These are phyloP conservation scores for Bathelium albidoporum DNA, from an alignment of 495 filamentous ascomycete species.

Conservation along the genomic window DNA sequence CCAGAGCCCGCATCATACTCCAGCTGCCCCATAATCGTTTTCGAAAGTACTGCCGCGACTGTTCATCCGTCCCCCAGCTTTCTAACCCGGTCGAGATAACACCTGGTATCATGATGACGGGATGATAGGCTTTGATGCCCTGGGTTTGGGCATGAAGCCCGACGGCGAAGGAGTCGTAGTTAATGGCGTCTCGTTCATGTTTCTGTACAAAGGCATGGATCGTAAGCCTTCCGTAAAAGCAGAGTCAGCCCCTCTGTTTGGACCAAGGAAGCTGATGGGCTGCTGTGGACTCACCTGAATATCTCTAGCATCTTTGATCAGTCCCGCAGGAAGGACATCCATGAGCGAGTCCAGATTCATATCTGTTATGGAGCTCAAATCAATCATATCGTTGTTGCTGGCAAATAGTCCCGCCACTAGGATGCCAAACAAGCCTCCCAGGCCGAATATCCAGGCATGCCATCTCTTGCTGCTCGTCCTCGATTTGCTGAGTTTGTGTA, in stretches of 20 bases:
- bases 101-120: slow-evolving; percentile 92
- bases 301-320: slow-evolving; percentile 73
- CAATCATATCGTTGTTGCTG: slow-evolving; percentile 71
- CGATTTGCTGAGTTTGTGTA: slow-evolving; percentile 31
- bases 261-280: not conserved
- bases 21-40: slow-evolving; percentile 93
- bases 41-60: slow-evolving; percentile 80
- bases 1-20: slow-evolving; percentile 94
- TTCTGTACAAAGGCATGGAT: slow-evolving; percentile 36
- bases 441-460: slow-evolving; percentile 65
- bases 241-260: slow-evolving; percentile 3
- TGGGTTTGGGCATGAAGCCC: slow-evolving; percentile 74
- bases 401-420: slow-evolving; percentile 76
- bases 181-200: slow-evolving; percentile 75
- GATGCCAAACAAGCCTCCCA: slow-evolving; percentile 78
- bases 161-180: slow-evolving; percentile 87
- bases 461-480: slow-evolving; percentile 52
- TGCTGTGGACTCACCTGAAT: slow-evolving; percentile 50
- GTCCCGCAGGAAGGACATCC: slow-evolving; percentile 71
- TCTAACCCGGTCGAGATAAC: slow-evolving; percentile 96
- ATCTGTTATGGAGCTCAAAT: slow-evolving; percentile 66
- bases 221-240: not conserved
- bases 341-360: slow-evolving; percentile 74
- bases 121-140: slow-evolving; percentile 72
- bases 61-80: slow-evolving; percentile 81